Percentiles rank a stretch among this genome's conserved stretches.
Conservation (phyloP, 2,329 filamentous ascomycete species). For the Sclerotinia minor region DNA sequence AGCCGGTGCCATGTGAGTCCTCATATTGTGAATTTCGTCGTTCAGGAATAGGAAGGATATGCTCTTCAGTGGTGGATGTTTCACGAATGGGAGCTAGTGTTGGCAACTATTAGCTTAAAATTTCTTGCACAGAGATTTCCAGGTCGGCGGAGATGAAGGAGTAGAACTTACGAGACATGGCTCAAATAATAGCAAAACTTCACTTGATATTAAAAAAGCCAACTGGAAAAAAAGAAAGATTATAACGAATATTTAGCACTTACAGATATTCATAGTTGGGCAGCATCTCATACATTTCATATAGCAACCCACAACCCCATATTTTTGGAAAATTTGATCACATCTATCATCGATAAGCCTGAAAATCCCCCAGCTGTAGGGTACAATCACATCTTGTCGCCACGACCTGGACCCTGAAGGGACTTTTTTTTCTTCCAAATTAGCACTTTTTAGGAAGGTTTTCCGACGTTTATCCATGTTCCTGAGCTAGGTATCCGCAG, state of each 20-base stretch:
- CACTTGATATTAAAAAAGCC: neutral
- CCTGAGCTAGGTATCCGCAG: neutral
- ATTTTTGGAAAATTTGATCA: neutral
- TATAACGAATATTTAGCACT: neutral
- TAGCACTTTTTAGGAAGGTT: neutral
- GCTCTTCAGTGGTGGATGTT: neutral
- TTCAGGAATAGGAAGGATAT: neutral
- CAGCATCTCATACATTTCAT: constrained; percentile 3
- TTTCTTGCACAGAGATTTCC: neutral
- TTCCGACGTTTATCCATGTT: neutral
- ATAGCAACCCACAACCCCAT: constrained; percentile 1
- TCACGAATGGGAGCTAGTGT: neutral
- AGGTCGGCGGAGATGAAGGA: neutral
- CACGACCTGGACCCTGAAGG: neutral
- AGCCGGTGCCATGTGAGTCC: neutral
- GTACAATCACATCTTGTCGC: constrained; percentile 4
- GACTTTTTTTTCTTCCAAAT: neutral
- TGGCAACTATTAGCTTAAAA: neutral
- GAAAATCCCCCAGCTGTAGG: neutral
- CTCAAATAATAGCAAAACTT: neutral
- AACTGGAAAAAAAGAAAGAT: no score
- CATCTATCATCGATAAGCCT: constrained; percentile 18
- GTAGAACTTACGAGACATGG: neutral
- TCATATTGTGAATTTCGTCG: constrained; percentile 9
- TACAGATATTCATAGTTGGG: neutral